Conservation (phyloP, 2,329 filamentous ascomycete species). For the Stemphylium lycopersici region DNA sequence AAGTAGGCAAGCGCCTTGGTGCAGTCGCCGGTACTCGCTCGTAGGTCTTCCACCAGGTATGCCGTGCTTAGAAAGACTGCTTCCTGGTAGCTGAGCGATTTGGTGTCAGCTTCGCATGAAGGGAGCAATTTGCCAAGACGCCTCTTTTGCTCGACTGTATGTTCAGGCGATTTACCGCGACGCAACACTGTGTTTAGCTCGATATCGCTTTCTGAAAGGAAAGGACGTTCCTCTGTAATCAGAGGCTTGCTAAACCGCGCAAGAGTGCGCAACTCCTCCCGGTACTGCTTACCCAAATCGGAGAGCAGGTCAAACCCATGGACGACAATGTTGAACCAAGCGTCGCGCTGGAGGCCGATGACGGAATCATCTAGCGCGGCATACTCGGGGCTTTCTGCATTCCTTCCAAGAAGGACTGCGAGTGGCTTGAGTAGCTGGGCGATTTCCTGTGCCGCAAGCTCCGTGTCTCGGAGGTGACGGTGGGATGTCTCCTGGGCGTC, state of each 20-base stretch:
- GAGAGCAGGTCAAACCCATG: conserved; percentile 85
- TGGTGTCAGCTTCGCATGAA: conserved; percentile 77
- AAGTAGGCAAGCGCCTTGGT: conserved; percentile 91
- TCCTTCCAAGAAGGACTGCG: conserved; percentile 76
- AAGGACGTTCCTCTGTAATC: conserved; percentile 85
- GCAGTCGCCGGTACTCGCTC: conserved; percentile 86
- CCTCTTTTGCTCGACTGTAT: conserved; percentile 81
- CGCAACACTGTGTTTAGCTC: conserved; percentile 93
- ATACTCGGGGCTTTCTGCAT: conserved; percentile 64
- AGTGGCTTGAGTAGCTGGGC: conserved; percentile 84
- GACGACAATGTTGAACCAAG: conserved; percentile 97
- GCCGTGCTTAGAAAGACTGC: conserved; percentile 91
- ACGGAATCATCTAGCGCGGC: conserved; percentile 55
- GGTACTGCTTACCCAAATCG: conserved; percentile 72
- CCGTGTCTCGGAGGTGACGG: conserved; percentile 76
- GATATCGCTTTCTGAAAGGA: conserved; percentile 93
- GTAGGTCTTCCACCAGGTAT: conserved; percentile 84
- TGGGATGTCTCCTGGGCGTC: conserved; percentile 76
- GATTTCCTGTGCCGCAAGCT: conserved; percentile 85
- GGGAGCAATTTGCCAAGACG: conserved; percentile 76
- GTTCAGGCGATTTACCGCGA: conserved; percentile 80
- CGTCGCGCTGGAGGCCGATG: conserved; percentile 79
- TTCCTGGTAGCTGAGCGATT: conserved; percentile 83
- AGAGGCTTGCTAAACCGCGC: conserved; percentile 87
- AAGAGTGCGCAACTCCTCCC: conserved; percentile 79